Base-by-base conservation (phyloP, 352 stramenopile species). In the Pythium phragmitis region DNA sequence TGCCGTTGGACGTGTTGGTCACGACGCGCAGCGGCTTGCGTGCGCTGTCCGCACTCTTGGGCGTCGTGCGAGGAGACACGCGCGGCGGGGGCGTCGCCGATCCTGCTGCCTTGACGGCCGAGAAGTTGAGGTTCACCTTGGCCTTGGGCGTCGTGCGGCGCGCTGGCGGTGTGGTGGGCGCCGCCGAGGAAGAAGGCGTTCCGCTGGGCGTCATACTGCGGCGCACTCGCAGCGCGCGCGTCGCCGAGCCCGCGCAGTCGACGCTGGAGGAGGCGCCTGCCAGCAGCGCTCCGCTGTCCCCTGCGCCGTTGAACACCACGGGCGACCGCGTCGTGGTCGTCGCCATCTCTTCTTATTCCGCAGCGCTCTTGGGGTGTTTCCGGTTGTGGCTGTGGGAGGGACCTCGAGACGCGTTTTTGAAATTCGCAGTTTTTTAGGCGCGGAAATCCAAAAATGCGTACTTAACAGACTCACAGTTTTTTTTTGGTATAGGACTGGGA, bases 101-200 rank as follows among this genome's bases (percentile, higher is more conserved):
- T 30, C 9, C 45, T 5, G n/a, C 5, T 3, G 48, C 37, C 13
- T 51, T 57, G 5, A n/a, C 39, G 7, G 55, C 43, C 4, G 63
- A 65, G 51, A 70, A 70, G 21, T 61, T 60, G 56, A 70, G 50
- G 19, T 65, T 61, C 19, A 65, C 48, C 51, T 70, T 70, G 26
- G 63, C 55, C 14, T 60, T 64, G 41, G 63, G 63, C 26, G 63
- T 50, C 21, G 50, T 36, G 39, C 61, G 61, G n/a, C 61, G 61
- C 21, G 23, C 28, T 0, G 62, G 45, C 16, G 62, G 47, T 2
- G 54, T 50, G 19, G 26, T 11, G 12, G 60, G 9, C 13, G 39
- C 3, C 34, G 34, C 34, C 34, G 34, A 39, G 4, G 34, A 9
- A 39, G 34, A 39, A 13, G 60, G 9, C n/a, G 49, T 26, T 23